Percentiles rank a stretch among this genome's conserved stretches.
Evolutionary conservation across 176 grass and related monocot species (phyloP).

Genomic region (Bothriochloa decipiens): DNA sequence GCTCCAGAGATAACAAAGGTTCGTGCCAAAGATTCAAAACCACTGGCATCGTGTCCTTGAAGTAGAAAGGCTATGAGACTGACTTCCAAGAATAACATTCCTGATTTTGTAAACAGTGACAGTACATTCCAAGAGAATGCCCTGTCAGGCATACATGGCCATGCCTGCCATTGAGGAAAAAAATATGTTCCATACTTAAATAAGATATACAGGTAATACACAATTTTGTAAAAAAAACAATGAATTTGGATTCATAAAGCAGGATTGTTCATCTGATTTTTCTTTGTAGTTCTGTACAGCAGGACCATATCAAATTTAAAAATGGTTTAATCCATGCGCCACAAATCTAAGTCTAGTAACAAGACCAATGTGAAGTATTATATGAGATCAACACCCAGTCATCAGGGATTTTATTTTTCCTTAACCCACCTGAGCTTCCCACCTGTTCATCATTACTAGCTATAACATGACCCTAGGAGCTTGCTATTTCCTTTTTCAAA

Average conservation of each 20-base stretch:
- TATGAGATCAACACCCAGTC: neutral
- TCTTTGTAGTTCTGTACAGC: neutral
- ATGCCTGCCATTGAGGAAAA: conserved; percentile 56
- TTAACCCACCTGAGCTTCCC: neutral
- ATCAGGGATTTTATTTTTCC: neutral
- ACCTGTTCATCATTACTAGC: conserved; percentile 13
- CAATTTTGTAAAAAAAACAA: neutral
- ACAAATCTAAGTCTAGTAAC: conserved; percentile 20
- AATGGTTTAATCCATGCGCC: neutral
- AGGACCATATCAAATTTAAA: neutral
- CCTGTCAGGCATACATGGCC: conserved; percentile 80
- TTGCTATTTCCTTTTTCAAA: neutral
- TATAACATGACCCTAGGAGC: neutral
- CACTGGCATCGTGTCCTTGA: conserved; percentile 94
- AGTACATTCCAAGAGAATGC: conserved; percentile 89
- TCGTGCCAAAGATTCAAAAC: conserved; percentile 78
- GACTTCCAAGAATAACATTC: conserved; percentile 93
- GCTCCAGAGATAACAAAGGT: conserved; percentile 91
- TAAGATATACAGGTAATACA: conserved; percentile 28
- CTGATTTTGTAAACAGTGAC: conserved; percentile 82
- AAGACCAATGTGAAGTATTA: neutral
- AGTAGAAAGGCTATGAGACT: conserved; percentile 94
- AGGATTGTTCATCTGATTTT: conserved; percentile 1
- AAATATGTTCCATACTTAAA: neutral
- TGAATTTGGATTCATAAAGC: neutral